These are phyloP conservation scores for Suhomyces panamericanus DNA, from an alignment of 1,139 yeast species.

Conservation along the genomic window DNA sequence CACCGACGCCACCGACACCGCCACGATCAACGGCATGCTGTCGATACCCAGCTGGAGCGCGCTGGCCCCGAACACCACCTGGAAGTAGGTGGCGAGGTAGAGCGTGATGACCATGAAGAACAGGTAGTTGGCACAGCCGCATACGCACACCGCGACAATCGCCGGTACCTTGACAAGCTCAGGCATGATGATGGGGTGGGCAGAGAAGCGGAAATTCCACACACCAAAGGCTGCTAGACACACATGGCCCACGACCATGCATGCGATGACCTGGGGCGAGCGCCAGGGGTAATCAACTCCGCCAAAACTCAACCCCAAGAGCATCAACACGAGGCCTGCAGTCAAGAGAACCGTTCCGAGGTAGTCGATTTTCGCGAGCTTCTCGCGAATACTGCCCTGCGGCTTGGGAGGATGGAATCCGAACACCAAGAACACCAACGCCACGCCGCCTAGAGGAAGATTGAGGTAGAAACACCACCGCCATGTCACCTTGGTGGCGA, in stretches of 20 bases:
- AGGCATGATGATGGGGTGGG: constrained; percentile 47
- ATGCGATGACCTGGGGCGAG: constrained; percentile 55
- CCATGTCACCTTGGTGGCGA: constrained; percentile 64
- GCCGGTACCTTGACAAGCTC: constrained; percentile 40
- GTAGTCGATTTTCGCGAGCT: constrained; percentile 48
- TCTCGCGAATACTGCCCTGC: constrained; percentile 38
- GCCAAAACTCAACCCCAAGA: constrained; percentile 56
- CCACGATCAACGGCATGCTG: constrained; percentile 53
- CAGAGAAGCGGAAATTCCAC: constrained; percentile 51
- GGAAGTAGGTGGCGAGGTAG: constrained; percentile 57
- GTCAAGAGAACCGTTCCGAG: constrained; percentile 46
- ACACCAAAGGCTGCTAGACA: constrained; percentile 38
- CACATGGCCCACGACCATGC: constrained; percentile 57
- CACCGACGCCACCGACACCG: constrained; percentile 51
- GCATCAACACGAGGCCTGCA: constrained; percentile 43
- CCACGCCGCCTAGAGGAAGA: constrained; percentile 65
- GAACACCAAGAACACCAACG: constrained; percentile 43
- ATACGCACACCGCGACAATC: constrained; percentile 38
- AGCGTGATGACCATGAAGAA: constrained; percentile 46
- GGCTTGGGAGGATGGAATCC: constrained; percentile 60
- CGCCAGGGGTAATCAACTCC: constrained; percentile 50
- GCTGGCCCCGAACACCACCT: constrained; percentile 46
- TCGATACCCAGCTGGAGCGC: constrained; percentile 62
- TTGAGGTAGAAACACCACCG: constrained; percentile 79
- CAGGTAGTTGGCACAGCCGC: constrained; percentile 41